Evolutionary conservation across 2,329 filamentous ascomycete genomes (phyloP).

Genomic region (Monilinia fructigena): DNA sequence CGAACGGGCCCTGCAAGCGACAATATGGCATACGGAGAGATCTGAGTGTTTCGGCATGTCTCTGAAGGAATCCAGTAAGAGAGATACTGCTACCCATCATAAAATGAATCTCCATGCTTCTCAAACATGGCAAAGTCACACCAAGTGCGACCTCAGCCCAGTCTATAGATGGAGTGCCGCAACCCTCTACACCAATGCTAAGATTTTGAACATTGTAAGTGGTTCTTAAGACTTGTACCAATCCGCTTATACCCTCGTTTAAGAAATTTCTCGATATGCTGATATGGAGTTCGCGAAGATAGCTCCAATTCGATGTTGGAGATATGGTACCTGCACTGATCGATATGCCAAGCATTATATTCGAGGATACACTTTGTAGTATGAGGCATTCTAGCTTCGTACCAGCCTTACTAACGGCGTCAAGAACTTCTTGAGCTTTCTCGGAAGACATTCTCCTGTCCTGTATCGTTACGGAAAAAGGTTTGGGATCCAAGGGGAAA

Average conservation of each 20-base stretch:
- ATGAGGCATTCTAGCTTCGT: background rate
- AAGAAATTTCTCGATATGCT: fast-evolving
- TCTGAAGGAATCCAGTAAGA: background rate
- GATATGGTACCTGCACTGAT: background rate
- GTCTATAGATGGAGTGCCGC: background rate
- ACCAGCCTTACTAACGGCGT: background rate
- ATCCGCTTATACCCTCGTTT: background rate
- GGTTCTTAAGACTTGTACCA: background rate
- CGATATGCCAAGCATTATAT: background rate
- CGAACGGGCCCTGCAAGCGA: fast-evolving
- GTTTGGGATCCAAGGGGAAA: too few species aligned
- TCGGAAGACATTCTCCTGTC: fast-evolving
- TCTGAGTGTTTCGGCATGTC: background rate
- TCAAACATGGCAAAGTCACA: background rate
- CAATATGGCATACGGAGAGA: fast-evolving
- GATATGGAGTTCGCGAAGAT: background rate
- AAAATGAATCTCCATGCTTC: background rate
- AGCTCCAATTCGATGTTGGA: background rate
- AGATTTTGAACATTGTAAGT: background rate
- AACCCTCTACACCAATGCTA: fast-evolving
- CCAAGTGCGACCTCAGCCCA: background rate
- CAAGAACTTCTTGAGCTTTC: background rate
- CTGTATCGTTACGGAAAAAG: background rate
- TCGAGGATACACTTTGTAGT: fast-evolving
- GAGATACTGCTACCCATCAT: background rate